Conservation (phyloP, 1,139 yeast species). For the Diutina siamensis region DNA sequence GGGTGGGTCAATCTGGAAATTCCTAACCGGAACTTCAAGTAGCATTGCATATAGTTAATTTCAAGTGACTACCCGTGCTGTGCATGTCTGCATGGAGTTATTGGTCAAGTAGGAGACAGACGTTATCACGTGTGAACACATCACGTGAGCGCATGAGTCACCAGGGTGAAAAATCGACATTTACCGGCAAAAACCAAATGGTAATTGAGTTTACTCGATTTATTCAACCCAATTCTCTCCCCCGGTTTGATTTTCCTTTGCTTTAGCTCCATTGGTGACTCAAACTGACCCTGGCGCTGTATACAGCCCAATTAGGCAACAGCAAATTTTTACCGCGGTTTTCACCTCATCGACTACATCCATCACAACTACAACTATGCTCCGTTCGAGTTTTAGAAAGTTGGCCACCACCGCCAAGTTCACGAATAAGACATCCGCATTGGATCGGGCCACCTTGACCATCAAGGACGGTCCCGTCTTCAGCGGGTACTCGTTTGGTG, state of each 20-base stretch:
- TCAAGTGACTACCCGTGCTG: too few species aligned
- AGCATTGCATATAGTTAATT: conserved; percentile 1
- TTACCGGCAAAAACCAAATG: too few species aligned
- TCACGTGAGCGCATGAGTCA: too few species aligned
- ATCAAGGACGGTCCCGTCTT: conserved; percentile 91
- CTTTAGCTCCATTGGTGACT: too few species aligned
- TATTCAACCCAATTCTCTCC: not conserved
- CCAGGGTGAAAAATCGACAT: too few species aligned
- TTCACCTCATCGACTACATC: not conserved
- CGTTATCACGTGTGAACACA: too few species aligned
- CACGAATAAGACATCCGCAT: conserved; percentile 8
- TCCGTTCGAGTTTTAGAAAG: not conserved
- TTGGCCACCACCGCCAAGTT: conserved; percentile 2
- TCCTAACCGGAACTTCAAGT: not conserved
- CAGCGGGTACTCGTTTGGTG: conserved; percentile 90
- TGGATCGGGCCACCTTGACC: conserved; percentile 81
- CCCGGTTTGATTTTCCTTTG: too few species aligned
- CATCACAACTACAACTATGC: not conserved
- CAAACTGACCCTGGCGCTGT: too few species aligned
- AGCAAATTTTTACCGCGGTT: not conserved
- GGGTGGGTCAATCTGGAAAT: conserved; percentile 14
- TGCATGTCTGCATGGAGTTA: too few species aligned
- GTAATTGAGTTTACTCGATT: too few species aligned
- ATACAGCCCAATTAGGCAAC: not conserved
- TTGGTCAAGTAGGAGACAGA: too few species aligned